These are phyloP conservation scores for Rhizopogon sp. DNA, from an alignment of 768 basidiomycete species.

Conservation along the genomic window DNA sequence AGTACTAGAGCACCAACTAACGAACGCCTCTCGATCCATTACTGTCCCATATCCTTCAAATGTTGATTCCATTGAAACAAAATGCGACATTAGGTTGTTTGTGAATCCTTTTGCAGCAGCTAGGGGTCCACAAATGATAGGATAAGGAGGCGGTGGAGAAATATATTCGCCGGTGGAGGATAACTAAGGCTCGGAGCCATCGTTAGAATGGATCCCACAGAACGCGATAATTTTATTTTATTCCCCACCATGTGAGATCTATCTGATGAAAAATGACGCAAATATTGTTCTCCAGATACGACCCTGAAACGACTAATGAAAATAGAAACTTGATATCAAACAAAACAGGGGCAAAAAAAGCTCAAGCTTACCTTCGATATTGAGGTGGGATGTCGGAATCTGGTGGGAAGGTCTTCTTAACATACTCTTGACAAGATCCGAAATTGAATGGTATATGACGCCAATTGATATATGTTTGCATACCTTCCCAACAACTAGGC, in stretches of 20 bases:
- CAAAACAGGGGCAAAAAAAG: constrained; percentile 1
- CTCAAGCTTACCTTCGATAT: constrained; percentile 42
- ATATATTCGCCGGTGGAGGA: constrained; percentile 25
- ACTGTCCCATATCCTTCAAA: constrained; percentile 38
- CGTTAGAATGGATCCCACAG: constrained; percentile 4
- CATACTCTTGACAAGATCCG: constrained; percentile 36
- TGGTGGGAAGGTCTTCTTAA: constrained; percentile 38
- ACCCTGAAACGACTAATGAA: constrained; percentile 56
- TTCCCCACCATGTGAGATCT: constrained; percentile 67
- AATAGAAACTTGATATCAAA: constrained; percentile 4
- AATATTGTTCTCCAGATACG: constrained; percentile 43
- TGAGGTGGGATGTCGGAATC: constrained; percentile 21
- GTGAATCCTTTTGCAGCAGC: constrained; percentile 33
- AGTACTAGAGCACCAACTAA: constrained; percentile 15
- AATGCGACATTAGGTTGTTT: constrained; percentile 56
- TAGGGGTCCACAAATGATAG: constrained; percentile 40
- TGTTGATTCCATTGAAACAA: constrained; percentile 43
- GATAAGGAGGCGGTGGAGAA: constrained; percentile 45
- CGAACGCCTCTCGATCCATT: constrained; percentile 24
- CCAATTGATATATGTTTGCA: constrained; percentile 8
- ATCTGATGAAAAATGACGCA: constrained; percentile 67
- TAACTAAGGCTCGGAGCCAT: constrained; percentile 2
- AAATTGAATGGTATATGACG: constrained; percentile 8
- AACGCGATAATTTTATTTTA: constrained; percentile 6
- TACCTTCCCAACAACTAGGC: constrained; percentile 51